A percentile compares a stretch with the other conserved stretches of the same genome.
Evolutionary conservation across 2,329 filamentous ascomycete species (phyloP).

Genomic region (Fusarium sp.): DNA sequence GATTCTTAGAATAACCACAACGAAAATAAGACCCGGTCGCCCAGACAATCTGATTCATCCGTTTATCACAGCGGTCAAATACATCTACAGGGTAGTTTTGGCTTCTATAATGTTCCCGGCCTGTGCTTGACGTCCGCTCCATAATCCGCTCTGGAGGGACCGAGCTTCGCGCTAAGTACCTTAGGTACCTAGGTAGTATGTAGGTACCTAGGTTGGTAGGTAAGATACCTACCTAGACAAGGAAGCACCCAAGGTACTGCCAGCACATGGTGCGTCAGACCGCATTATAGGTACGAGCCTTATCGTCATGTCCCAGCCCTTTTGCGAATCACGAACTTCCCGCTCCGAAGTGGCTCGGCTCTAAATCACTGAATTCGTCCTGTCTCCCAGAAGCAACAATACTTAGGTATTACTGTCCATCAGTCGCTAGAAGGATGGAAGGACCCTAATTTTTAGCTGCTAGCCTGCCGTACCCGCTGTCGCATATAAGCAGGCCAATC

Average conservation of each 20-base stretch:
- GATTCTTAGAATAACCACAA: background rate
- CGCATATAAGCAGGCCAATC: constrained; percentile 10
- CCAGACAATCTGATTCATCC: background rate
- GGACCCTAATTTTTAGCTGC: constrained; percentile 15
- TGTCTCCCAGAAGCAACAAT: background rate
- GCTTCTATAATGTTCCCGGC: background rate
- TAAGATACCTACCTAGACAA: background rate
- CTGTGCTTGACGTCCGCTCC: constrained; percentile 2
- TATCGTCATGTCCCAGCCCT: background rate
- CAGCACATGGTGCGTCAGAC: background rate
- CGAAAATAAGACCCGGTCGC: background rate
- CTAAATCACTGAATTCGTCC: background rate
- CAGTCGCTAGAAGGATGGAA: no score
- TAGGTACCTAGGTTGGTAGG: no score
- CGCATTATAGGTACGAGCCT: background rate
- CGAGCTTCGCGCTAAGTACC: background rate
- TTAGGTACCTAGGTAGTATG: no score
- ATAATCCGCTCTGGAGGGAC: background rate
- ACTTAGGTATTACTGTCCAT: no score
- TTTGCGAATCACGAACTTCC: background rate
- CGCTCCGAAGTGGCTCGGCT: constrained; percentile 16
- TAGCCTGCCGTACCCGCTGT: background rate
- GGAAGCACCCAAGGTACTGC: background rate
- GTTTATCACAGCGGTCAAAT: background rate
- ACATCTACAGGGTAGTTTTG: constrained; percentile 13